Conservation (phyloP, 768 basidiomycete species). For the Podaxis sp. region DNA sequence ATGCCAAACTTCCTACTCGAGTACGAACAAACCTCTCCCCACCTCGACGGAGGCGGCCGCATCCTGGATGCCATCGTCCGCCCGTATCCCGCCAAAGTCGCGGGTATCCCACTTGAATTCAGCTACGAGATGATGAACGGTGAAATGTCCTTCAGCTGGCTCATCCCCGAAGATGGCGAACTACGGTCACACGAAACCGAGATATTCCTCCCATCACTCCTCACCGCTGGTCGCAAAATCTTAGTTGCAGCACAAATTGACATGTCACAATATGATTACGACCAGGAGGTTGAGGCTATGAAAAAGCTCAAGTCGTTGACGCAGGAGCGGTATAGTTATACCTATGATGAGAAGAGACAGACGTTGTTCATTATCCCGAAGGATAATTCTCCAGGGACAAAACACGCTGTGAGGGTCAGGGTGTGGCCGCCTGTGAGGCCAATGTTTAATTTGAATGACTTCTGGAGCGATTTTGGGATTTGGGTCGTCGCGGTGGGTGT, state of each 20-base stretch:
- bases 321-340: slow-evolving; percentile 43
- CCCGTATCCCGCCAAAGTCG: slow-evolving; percentile 88
- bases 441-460: slow-evolving; percentile 56
- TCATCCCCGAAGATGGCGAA: slow-evolving; percentile 7
- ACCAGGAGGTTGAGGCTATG: not conserved
- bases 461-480: slow-evolving; percentile 57
- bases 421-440: slow-evolving; percentile 48
- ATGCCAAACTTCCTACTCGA: slow-evolving; percentile 54
- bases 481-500: slow-evolving; percentile 20
- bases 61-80: slow-evolving; percentile 79
- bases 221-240: slow-evolving; percentile 52
- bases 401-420: slow-evolving; percentile 51
- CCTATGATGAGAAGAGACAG: slow-evolving; percentile 65
- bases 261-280: not conserved
- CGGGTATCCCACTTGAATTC: slow-evolving; percentile 75
- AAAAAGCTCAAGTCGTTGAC: slow-evolving; percentile 1
- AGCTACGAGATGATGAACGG: slow-evolving; percentile 80
- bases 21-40: slow-evolving; percentile 58
- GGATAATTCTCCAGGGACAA: slow-evolving; percentile 41
- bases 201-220: slow-evolving; percentile 69
- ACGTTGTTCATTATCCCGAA: slow-evolving; percentile 65
- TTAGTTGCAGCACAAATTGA: slow-evolving; percentile 52
- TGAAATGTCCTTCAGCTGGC: slow-evolving; percentile 64
- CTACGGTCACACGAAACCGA: slow-evolving; percentile 65
- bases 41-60: slow-evolving; percentile 80